phyloP scores from a whole-genome alignment of 768 basidiomycete species.

The Thelephora aurantiotincta region DNA sequence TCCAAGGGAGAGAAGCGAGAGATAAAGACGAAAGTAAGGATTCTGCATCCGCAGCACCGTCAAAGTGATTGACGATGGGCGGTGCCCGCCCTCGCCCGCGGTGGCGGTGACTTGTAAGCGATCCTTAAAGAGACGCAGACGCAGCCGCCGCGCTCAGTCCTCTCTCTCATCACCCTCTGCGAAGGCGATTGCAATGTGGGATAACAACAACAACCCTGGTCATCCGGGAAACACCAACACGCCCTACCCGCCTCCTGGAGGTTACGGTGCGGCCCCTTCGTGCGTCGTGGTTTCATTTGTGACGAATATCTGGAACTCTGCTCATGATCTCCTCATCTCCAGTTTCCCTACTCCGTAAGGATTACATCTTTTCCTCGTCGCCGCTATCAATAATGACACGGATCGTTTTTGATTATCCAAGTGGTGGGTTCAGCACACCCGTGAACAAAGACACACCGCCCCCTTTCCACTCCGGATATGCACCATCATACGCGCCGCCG shows the following conservation, averaged over 20 bases:
- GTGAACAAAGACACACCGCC: neutral
- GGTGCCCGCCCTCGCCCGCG: neutral
- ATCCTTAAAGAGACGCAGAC: neutral
- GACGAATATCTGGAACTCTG: neutral
- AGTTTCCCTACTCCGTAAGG: neutral
- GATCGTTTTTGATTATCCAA: conserved; percentile 3
- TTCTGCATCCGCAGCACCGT: no score
- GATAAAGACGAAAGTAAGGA: no score
- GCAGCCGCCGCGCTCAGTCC: neutral
- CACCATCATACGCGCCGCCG: conserved; percentile 11
- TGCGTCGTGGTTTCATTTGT: neutral
- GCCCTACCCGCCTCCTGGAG: conserved; percentile 2
- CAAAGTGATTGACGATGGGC: neutral
- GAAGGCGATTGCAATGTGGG: conserved; percentile 1
- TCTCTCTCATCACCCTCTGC: neutral
- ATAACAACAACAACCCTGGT: conserved; percentile 6
- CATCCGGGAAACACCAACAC: conserved; percentile 4
- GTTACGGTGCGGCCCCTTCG: conserved; percentile 1
- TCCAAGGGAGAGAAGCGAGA: no score
- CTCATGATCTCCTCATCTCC: neutral
- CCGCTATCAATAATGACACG: conserved; percentile 7
- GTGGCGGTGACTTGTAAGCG: neutral
- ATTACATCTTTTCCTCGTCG: neutral
- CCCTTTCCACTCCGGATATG: conserved; percentile 8
- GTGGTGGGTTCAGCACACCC: conserved; percentile 6